Base-by-base conservation (phyloP, 345 rosid species). In the Mangifera indica region DNA sequence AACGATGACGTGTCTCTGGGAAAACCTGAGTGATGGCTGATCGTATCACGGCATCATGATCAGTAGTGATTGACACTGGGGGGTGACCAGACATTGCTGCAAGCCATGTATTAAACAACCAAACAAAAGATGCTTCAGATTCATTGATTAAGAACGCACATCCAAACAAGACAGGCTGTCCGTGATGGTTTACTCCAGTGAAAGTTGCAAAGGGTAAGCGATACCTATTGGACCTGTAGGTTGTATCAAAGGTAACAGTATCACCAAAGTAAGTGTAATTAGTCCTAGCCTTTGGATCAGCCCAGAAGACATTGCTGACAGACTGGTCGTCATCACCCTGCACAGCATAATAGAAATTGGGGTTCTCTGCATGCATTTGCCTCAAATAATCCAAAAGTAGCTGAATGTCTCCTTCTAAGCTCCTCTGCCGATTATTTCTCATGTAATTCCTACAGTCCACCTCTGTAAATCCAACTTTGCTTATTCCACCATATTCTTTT, bases 181-280 rank as follows among this genome's bases (percentile, higher is more conserved):
- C 89, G n/a, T 86, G 89, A 75, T 86, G 89, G 63, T 86, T 86
- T 59, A 86, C 77, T 60, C 89, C 89, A 11, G 83, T 86, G 73
- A 86, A 86, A 9, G 89, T 81, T 11, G 86, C 89, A 68, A 86
- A 84, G 12, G 89, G 89, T 59, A 86, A 69, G 15, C 89, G 77
- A 60, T 81, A 86, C 67, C 81, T 66, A 76, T 86, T 80, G 17
- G 84, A 73, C 67, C 87, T 72, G 74, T 86, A 86, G 48, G 81
- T 77, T 10, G 89, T 83, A 67, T 86, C 87, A 52, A 86, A 86
- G 7, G 81, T 78, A 17, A 86, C 83, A 4, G 87, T 78, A 67
- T 86, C 89, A 20, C 89, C 84, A 54, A 86, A 86, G 75, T 76
- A 80, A 75, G 77, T 81, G 52, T 84, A 86, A 68, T 81, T 82